phyloP scores from a whole-genome alignment of 2,329 filamentous ascomycete species.

The Apiospora phragmitis region DNA sequence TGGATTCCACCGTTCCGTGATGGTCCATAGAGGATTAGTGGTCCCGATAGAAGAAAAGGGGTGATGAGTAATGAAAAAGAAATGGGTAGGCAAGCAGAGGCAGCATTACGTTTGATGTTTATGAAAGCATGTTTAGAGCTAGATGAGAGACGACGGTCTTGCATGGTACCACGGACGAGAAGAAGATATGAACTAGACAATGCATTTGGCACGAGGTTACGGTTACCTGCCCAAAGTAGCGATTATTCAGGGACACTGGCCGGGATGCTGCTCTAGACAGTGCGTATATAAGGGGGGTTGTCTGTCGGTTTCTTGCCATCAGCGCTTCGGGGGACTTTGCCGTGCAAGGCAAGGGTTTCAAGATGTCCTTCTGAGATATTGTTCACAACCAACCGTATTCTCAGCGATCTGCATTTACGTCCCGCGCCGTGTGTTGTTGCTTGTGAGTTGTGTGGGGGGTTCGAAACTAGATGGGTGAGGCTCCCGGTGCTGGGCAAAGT shows the following conservation, averaged over 20 bases:
- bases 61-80: neutral
- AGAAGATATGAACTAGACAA: neutral
- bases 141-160: constrained; percentile 1
- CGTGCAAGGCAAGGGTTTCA: neutral
- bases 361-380: neutral
- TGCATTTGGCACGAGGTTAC: neutral
- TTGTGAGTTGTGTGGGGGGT: neutral
- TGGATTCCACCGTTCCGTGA: neutral
- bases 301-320: neutral
- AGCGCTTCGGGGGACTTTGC: neutral
- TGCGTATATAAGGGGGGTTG: neutral
- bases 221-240: neutral
- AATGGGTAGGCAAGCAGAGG: neutral
- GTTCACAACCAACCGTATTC: neutral
- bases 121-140: constrained; percentile 9
- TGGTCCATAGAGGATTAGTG: neutral
- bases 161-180: neutral
- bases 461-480: neutral
- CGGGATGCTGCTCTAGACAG: neutral
- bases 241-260: neutral
- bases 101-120: neutral
- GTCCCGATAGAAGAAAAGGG: neutral
- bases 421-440: too few species aligned
- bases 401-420: neutral
- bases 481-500: neutral